Evolutionary conservation across 2,329 filamentous ascomycete species (phyloP).

Genomic region (Xylariaceae sp.): DNA sequence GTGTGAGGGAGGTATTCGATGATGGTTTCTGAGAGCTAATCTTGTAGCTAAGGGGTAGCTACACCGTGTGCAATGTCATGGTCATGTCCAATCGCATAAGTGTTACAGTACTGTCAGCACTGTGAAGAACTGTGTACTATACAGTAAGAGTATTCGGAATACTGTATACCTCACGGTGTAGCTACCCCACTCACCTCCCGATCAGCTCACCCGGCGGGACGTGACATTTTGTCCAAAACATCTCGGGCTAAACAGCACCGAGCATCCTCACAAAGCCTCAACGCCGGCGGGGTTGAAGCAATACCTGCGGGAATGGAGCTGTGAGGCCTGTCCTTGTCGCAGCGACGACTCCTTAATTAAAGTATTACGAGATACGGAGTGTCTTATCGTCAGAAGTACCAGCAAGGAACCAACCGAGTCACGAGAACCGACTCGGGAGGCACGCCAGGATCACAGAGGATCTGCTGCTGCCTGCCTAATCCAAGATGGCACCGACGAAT

Average conservation of each 20-base stretch:
- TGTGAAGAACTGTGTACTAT: too few species aligned
- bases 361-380: too few species aligned
- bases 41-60: too few species aligned
- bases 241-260: slow-evolving; percentile 14
- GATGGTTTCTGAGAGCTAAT: too few species aligned
- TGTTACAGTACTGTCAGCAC: too few species aligned
- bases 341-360: too few species aligned
- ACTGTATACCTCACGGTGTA: too few species aligned
- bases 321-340: not conserved
- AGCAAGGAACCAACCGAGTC: not conserved
- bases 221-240: not conserved
- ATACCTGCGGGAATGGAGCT: not conserved
- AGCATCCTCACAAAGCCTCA: not conserved
- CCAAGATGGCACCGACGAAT: slow-evolving; percentile 40
- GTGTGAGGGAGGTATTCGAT: too few species aligned
- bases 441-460: not conserved
- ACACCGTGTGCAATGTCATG: too few species aligned
- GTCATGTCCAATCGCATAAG: too few species aligned
- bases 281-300: not conserved
- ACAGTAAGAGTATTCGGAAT: too few species aligned
- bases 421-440: not conserved
- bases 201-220: not conserved
- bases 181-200: not conserved
- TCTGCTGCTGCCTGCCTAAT: not conserved
- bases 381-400: too few species aligned